A percentile compares a stretch with the other conserved stretches of the same genome.
Conservation (phyloP, 2,329 filamentous ascomycete genomes). For the Ophiobolus disseminans region DNA sequence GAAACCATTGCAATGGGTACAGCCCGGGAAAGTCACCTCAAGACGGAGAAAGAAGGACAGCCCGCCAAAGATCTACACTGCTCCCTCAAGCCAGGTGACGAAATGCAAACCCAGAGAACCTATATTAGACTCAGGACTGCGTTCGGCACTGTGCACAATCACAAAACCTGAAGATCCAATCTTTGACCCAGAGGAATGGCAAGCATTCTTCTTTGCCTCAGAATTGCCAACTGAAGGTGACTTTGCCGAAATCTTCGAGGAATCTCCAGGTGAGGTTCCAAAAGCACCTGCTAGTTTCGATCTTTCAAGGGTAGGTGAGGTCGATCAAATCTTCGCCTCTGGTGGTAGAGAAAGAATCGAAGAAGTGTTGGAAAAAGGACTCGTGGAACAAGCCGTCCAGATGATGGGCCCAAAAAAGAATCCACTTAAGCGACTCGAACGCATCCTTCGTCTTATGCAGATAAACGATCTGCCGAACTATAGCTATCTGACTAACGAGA, state of each 20-base stretch:
- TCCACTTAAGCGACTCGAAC: conserved; percentile 23
- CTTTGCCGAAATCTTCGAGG: no score
- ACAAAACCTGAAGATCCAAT: no score
- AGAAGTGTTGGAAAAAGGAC: conserved; percentile 17
- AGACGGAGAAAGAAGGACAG: conserved; percentile 26
- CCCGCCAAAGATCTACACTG: conserved; percentile 16
- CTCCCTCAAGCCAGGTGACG: neutral
- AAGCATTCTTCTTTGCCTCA: no score
- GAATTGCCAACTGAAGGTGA: no score
- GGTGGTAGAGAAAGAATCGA: conserved; percentile 22
- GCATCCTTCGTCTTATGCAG: conserved; percentile 23
- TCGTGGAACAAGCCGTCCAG: conserved; percentile 19
- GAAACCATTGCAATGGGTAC: conserved; percentile 44
- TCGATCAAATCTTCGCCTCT: conserved; percentile 11
- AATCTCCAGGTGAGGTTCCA: no score
- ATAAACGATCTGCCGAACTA: conserved; percentile 31
- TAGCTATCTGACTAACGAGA: conserved; percentile 28
- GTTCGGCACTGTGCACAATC: no score
- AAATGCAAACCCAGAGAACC: neutral
- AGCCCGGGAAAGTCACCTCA: conserved; percentile 39
- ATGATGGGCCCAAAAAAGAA: conserved; percentile 20
- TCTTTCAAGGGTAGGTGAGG: no score
- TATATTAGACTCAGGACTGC: no score
- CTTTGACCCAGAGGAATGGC: no score
- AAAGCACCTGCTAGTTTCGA: no score